phyloP scores from a whole-genome alignment of 1,139 yeast species.

The Scheffersomyces titani region DNA sequence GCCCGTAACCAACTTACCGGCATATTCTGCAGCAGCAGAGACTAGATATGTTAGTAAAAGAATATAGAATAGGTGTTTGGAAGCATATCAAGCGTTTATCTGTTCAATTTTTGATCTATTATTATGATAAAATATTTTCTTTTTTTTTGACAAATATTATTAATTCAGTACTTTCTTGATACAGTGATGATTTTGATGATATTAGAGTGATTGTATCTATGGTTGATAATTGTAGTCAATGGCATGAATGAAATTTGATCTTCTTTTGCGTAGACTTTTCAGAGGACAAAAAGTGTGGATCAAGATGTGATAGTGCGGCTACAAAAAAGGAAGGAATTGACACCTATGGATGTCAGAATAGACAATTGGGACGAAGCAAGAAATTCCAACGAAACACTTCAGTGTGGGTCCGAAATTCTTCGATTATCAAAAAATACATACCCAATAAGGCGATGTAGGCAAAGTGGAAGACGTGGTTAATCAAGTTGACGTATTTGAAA shows the following conservation, averaged over 20 bases:
- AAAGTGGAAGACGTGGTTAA: conserved; percentile 64
- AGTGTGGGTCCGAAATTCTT: not conserved
- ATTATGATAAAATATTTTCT: too few species aligned
- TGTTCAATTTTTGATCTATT: conserved; percentile 6
- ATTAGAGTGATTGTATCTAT: too few species aligned
- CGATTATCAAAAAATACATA: conserved; percentile 23
- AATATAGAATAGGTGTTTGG: conserved; percentile 1
- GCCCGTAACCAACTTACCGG: conserved; percentile 66
- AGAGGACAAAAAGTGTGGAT: not conserved
- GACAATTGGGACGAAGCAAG: not conserved
- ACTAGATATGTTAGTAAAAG: conserved; percentile 29
- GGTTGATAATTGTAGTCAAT: not conserved
- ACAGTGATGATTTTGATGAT: not conserved
- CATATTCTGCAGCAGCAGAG: conserved; percentile 70
- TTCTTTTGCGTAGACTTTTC: not conserved
- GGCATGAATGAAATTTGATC: not conserved
- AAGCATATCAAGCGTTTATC: not conserved
- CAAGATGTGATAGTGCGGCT: not conserved
- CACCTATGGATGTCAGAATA: not conserved
- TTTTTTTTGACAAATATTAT: too few species aligned
- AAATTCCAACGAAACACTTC: not conserved
- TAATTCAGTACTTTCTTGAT: not conserved
- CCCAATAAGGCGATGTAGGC: conserved; percentile 49
- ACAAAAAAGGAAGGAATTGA: not conserved
- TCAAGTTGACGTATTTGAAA: conserved; percentile 68